Evolutionary conservation across 176 grass and related monocot genomes (phyloP).

Genomic region (Alloteropsis semialata): DNA sequence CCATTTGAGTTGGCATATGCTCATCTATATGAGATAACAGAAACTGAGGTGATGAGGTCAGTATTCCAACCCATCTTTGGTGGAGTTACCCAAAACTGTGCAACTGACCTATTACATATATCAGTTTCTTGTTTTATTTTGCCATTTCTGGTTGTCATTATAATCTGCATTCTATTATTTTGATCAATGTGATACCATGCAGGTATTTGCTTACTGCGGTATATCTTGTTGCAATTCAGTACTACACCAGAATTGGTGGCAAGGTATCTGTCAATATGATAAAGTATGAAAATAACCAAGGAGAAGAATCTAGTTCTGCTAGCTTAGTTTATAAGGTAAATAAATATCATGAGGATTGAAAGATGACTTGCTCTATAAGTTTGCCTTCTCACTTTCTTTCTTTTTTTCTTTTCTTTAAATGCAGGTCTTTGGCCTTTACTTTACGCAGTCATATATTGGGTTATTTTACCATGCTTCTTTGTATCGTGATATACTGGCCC

Average conservation of each 20-base stretch:
- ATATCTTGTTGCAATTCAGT: slow-evolving; percentile 98
- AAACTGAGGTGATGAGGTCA: slow-evolving; percentile 76
- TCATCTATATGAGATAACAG: slow-evolving; percentile 82
- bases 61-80: background rate
- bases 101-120: background rate
- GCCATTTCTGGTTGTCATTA: background rate
- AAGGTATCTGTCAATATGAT: slow-evolving; percentile 90
- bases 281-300: slow-evolving; percentile 96
- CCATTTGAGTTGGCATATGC: slow-evolving; percentile 97
- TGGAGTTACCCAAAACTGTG: background rate
- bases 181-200: slow-evolving; percentile 29
- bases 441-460: slow-evolving; percentile 99
- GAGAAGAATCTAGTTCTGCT: slow-evolving; percentile 90
- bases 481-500: slow-evolving; percentile 71
- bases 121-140: background rate
- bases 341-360: slow-evolving; percentile 39
- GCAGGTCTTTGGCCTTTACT: slow-evolving; percentile 98
- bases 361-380: background rate
- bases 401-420: background rate
- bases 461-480: slow-evolving; percentile 88
- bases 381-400: slow-evolving; percentile 12
- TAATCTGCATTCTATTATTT: background rate
- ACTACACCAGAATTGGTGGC: slow-evolving; percentile 93
- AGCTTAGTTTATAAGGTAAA: slow-evolving; percentile 99
- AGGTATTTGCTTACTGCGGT: slow-evolving; percentile 80